phyloP scores from a whole-genome alignment of 441 rosid species.

The Corymbia citriodora region DNA sequence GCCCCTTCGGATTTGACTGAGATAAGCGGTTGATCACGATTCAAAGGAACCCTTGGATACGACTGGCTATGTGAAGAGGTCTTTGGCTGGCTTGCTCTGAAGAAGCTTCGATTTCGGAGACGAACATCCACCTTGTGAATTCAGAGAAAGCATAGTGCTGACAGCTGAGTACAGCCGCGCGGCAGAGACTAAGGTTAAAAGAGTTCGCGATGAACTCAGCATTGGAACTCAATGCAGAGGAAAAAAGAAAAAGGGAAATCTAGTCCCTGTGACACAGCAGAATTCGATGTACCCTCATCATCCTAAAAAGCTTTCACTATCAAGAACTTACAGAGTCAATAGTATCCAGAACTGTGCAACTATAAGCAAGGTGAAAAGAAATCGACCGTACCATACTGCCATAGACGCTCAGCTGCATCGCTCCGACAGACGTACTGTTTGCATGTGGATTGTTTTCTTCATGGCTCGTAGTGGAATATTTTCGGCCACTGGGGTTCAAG shows the following conservation, averaged over 20 bases:
- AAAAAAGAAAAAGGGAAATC: background rate
- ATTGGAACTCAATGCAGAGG: background rate
- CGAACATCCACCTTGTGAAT: constrained; percentile 36
- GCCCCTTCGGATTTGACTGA: constrained; percentile 51
- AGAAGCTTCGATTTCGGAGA: constrained; percentile 22
- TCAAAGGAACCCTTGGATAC: constrained; percentile 26
- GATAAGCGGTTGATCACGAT: constrained; percentile 12
- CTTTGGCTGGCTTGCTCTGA: constrained; percentile 9
- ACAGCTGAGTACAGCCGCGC: background rate
- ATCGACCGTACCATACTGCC: constrained; percentile 59
- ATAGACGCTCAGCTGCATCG: constrained; percentile 65
- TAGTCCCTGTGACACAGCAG: too few species aligned
- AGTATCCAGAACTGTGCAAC: background rate
- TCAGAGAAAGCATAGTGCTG: background rate
- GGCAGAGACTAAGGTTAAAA: background rate
- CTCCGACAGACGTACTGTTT: constrained; percentile 55
- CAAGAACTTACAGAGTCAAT: background rate
- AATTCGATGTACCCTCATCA: background rate
- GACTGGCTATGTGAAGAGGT: constrained; percentile 30
- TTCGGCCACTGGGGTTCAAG: too few species aligned
- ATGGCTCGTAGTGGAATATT: too few species aligned
- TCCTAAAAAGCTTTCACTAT: background rate
- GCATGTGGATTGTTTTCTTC: constrained; percentile 13
- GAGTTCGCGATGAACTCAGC: background rate
- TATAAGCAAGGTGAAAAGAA: background rate